phyloP scores from a whole-genome alignment of 176 grass and related monocot genomes.

The Alopecurus myosuroides region DNA sequence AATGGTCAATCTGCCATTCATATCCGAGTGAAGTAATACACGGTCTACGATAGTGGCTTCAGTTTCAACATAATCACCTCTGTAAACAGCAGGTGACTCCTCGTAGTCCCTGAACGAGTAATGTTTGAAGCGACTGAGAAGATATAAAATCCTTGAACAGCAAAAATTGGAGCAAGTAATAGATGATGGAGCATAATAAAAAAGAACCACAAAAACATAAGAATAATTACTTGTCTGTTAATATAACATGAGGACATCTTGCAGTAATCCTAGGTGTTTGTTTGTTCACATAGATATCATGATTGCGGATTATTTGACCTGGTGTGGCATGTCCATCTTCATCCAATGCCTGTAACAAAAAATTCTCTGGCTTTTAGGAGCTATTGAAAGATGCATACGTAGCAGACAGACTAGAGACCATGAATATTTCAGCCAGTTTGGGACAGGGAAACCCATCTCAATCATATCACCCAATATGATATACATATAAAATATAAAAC shows the following conservation, averaged over 20 bases:
- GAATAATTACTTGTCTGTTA: conserved; percentile 37
- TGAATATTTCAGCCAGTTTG: neutral
- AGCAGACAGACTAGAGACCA: neutral
- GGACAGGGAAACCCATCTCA: neutral
- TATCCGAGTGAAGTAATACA: conserved; percentile 75
- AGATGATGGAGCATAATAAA: conserved; percentile 13
- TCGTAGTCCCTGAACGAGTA: conserved; percentile 48
- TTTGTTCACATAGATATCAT: conserved; percentile 86
- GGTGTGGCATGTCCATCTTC: conserved; percentile 75
- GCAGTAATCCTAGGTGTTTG: conserved; percentile 26
- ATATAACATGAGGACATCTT: neutral
- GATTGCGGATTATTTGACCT: conserved; percentile 78
- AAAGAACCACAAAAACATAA: neutral
- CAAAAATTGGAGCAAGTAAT: neutral
- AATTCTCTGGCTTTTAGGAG: neutral
- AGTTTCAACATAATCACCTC: conserved; percentile 75
- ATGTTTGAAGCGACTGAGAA: neutral
- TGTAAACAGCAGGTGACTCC: conserved; percentile 46
- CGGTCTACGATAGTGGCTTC: conserved; percentile 82
- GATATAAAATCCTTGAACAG: neutral
- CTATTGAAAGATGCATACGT: neutral
- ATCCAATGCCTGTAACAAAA: conserved; percentile 62
- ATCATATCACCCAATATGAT: neutral
- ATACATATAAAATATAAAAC: neutral
- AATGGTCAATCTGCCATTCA: conserved; percentile 66